Conservation (phyloP, 768 basidiomycete genomes). For the Tricholomella constricta region DNA sequence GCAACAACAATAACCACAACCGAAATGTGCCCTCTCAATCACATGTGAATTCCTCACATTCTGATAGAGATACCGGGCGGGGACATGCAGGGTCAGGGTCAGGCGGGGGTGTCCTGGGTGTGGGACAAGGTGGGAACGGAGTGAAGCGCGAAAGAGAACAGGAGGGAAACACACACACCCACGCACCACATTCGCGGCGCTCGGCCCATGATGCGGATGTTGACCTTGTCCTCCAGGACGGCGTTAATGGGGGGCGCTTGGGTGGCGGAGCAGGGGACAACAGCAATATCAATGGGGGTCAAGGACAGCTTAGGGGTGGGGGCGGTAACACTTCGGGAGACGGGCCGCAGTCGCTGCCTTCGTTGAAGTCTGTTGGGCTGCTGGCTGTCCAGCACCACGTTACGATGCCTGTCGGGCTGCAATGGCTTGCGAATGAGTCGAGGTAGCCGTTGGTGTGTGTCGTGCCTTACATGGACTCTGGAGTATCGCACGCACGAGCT, state of each 20-base stretch:
- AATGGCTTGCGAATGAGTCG: slow-evolving; percentile 69
- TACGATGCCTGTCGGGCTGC: slow-evolving; percentile 64
- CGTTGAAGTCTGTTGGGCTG: slow-evolving; percentile 73
- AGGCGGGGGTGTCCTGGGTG: slow-evolving; percentile 22
- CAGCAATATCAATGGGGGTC: slow-evolving; percentile 5
- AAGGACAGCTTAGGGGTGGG: slow-evolving; percentile 18
- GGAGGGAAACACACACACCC: slow-evolving; percentile 14
- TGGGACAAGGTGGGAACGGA: slow-evolving; percentile 25
- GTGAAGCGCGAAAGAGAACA: slow-evolving; percentile 25
- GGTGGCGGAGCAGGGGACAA: slow-evolving; percentile 6
- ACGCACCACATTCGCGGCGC: slow-evolving; percentile 4
- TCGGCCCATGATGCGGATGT: slow-evolving; percentile 16
- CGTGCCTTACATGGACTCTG: not conserved
- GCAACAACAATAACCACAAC: slow-evolving; percentile 8
- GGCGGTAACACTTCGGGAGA: slow-evolving; percentile 25
- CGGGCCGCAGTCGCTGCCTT: slow-evolving; percentile 57
- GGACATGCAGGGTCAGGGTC: slow-evolving; percentile 21
- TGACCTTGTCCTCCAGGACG: slow-evolving; percentile 14
- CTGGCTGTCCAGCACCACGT: slow-evolving; percentile 30
- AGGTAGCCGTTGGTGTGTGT: slow-evolving; percentile 28
- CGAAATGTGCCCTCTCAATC: slow-evolving; percentile 6
- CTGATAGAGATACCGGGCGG: slow-evolving; percentile 21
- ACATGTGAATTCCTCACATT: slow-evolving; percentile 11
- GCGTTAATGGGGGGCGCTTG: slow-evolving; percentile 4
- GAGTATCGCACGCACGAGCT: not conserved